These are phyloP conservation scores for Zygnema cylindricum DNA, from an alignment of 139 green algal genomes.

Conservation along the genomic window DNA sequence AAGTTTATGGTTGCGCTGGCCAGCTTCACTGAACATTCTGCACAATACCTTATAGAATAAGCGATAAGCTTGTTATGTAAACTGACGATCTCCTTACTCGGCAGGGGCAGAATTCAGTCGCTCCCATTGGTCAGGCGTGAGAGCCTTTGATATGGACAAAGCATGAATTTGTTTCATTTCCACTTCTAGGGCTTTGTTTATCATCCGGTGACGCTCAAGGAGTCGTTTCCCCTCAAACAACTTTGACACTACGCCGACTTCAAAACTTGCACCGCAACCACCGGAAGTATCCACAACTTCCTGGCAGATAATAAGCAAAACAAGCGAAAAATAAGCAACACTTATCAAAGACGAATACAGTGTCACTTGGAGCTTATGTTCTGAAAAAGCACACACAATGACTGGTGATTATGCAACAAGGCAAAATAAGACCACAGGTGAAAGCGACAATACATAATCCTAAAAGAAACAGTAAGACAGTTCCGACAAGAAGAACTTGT, in stretches of 20 bases:
- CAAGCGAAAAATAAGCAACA: background rate
- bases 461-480: no score
- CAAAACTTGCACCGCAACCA: slow-evolving; percentile 76
- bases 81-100: no score
- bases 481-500: no score
- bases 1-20: no score
- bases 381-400: background rate
- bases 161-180: slow-evolving; percentile 80
- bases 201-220: slow-evolving; percentile 74
- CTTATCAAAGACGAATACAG: background rate
- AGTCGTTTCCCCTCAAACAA: slow-evolving; percentile 78
- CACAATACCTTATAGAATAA: no score
- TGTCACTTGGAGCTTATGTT: background rate
- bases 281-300: slow-evolving; percentile 44
- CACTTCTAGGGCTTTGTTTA: slow-evolving; percentile 73
- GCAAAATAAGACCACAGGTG: background rate
- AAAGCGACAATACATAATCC: no score
- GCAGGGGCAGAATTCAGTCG: slow-evolving; percentile 41
- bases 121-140: slow-evolving; percentile 60
- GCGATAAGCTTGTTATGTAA: no score
- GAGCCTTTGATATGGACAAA: slow-evolving; percentile 75
- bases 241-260: slow-evolving; percentile 73
- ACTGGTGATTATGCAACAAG: background rate
- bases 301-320: slow-evolving; percentile 17
- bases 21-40: no score